Evolutionary conservation across 148 eudicot genomes (phyloP).

Genomic region (Arbutus unedo): DNA sequence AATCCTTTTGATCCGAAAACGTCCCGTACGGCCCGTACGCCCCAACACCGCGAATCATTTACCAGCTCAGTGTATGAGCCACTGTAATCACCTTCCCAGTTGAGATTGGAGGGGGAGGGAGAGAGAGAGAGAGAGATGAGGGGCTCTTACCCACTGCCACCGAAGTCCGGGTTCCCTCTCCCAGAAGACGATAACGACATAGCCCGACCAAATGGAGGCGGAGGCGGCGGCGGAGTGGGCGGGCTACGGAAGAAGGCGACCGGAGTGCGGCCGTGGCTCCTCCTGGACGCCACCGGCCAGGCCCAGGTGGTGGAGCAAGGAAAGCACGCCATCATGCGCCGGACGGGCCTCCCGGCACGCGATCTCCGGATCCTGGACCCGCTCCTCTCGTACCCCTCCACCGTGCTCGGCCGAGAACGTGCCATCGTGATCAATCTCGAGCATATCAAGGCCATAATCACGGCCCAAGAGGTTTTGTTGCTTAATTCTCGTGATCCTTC

Average conservation of each 20-base stretch:
- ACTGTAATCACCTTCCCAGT: too few relatives aligned
- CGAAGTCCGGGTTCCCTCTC: constrained; percentile 14
- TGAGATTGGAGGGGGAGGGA: not conserved
- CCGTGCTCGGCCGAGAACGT: constrained; percentile 83
- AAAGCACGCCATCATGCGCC: constrained; percentile 85
- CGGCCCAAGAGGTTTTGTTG: constrained; percentile 85
- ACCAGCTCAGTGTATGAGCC: too few relatives aligned
- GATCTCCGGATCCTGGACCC: constrained; percentile 93
- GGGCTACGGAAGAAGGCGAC: constrained; percentile 61
- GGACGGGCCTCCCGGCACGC: constrained; percentile 90
- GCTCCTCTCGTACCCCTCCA: constrained; percentile 81
- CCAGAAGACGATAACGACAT: constrained; percentile 43
- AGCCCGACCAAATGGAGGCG: constrained; percentile 23
- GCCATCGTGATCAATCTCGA: constrained; percentile 93
- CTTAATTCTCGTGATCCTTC: constrained; percentile 85
- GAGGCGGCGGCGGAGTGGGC: not conserved
- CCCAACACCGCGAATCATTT: too few relatives aligned
- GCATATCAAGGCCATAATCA: constrained; percentile 91
- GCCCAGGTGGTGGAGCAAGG: constrained; percentile 80
- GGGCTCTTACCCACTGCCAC: constrained; percentile 1
- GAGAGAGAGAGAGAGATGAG: not conserved
- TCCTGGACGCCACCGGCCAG: constrained; percentile 69
- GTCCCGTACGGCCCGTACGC: too few relatives aligned
- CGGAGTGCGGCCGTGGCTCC: constrained; percentile 73
- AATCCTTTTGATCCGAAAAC: too few relatives aligned